These are phyloP conservation scores for Leptosphaerulina australis DNA, from an alignment of 2,329 filamentous ascomycete species.

Conservation along the genomic window DNA sequence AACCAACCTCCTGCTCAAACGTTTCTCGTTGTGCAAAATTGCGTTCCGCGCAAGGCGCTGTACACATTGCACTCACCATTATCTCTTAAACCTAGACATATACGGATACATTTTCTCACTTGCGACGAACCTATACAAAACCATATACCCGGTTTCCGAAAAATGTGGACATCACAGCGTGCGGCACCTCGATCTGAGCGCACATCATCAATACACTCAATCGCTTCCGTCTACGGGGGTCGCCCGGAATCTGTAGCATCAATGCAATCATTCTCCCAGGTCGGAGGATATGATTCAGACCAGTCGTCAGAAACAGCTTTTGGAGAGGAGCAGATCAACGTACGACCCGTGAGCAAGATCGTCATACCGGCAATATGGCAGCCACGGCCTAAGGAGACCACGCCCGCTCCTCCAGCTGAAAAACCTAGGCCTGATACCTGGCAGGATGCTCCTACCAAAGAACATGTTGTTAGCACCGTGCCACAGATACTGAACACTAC, in stretches of 20 bases:
- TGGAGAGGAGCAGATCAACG: constrained; percentile 32
- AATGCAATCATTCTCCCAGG: constrained; percentile 29
- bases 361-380: constrained; percentile 41
- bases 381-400: constrained; percentile 20
- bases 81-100: neutral
- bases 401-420: neutral
- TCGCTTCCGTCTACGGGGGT: constrained; percentile 36
- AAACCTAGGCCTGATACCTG: constrained; percentile 25
- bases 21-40: neutral
- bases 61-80: neutral
- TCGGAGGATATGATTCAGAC: constrained; percentile 42
- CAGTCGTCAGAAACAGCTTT: constrained; percentile 37
- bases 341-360: constrained; percentile 24
- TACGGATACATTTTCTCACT: neutral
- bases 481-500: constrained; percentile 24
- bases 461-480: constrained; percentile 20
- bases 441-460: constrained; percentile 6
- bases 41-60: neutral
- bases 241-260: constrained; percentile 36
- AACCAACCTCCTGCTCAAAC: neutral
- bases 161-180: constrained; percentile 46
- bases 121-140: neutral
- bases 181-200: constrained; percentile 34
- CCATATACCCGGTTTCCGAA: neutral
- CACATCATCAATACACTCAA: constrained; percentile 40